A percentile compares a stretch with the other conserved stretches of the same genome.
These are phyloP conservation scores for Pyrenophora seminiperda DNA, from an alignment of 2,329 filamentous ascomycete species.

Conservation along the genomic window DNA sequence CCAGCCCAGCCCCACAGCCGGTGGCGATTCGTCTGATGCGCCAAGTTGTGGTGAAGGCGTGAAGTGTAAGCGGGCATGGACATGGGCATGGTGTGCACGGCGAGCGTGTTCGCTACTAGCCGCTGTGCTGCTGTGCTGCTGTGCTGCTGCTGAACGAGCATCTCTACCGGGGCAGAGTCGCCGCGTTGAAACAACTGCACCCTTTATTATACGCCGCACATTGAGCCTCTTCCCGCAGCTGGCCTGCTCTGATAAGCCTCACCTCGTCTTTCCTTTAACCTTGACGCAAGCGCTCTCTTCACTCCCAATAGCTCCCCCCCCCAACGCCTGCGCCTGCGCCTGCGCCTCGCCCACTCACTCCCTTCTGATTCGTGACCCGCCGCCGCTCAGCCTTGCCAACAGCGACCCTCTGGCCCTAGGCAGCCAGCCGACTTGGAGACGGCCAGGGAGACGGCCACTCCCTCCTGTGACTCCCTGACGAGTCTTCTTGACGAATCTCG, in stretches of 20 bases:
- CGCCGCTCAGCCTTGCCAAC: conserved; percentile 32
- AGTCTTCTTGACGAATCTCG: conserved; percentile 19
- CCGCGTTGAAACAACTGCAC: conserved; percentile 25
- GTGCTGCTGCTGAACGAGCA: conserved; percentile 4
- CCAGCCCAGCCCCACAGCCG: conserved; percentile 4
- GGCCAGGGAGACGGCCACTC: conserved; percentile 15
- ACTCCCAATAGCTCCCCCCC: conserved; percentile 20
- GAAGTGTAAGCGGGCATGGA: conserved; percentile 18
- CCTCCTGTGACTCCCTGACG: conserved; percentile 19
- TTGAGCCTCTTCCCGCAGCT: conserved; percentile 28
- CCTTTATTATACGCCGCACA: conserved; percentile 6
- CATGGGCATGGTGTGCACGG: conserved; percentile 9
- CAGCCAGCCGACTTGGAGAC: conserved; percentile 8
- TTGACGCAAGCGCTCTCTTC: conserved; percentile 23
- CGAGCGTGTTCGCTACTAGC: conserved; percentile 15
- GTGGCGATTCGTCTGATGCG: conserved; percentile 16
- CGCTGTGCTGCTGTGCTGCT: conserved; percentile 4
- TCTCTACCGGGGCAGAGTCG: conserved; percentile 18
- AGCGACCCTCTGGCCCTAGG: conserved; percentile 9
- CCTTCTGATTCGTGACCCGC: too few relatives aligned
- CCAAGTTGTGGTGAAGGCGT: conserved; percentile 16
- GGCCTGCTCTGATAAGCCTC: conserved; percentile 29
- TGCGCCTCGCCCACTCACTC: too few relatives aligned
- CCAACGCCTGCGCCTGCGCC: conserved; percentile 31
- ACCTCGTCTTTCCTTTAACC: conserved; percentile 15